Conservation (phyloP, 177 flowering plant genomes). For the Viscum album region DNA sequence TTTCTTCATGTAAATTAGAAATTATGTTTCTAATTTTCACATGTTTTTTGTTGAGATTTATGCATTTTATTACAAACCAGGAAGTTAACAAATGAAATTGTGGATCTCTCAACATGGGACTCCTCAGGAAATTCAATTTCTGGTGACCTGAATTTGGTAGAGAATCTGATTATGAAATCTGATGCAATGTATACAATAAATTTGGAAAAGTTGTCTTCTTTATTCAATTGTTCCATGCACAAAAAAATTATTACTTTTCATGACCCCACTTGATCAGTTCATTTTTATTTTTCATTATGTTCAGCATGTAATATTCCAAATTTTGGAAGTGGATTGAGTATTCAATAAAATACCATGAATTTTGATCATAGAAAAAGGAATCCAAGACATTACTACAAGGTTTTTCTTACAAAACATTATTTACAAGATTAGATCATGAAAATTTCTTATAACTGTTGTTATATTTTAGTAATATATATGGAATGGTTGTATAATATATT, state of each 20-base stretch:
- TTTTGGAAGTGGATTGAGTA: slow-evolving; percentile 71
- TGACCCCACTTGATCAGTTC: neutral
- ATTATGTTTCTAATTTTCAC: no score
- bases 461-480: no score
- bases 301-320: slow-evolving; percentile 91
- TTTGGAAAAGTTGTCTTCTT: slow-evolving; percentile 70
- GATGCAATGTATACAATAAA: slow-evolving; percentile 82
- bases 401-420: no score
- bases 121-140: slow-evolving; percentile 76
- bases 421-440: no score
- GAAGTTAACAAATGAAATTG: slow-evolving; percentile 58
- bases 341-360: slow-evolving; percentile 83
- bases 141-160: slow-evolving; percentile 59
- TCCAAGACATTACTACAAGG: slow-evolving; percentile 96
- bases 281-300: neutral
- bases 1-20: no score
- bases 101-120: slow-evolving; percentile 72
- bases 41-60: no score
- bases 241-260: no score
- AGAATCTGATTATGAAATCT: slow-evolving; percentile 41
- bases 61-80: no score
- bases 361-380: slow-evolving; percentile 86
- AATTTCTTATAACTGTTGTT: no score
- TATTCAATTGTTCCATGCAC: neutral
- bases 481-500: no score